Evolutionary conservation across 352 stramenopile genomes (phyloP).

Genomic region (Peronospora tabacina): DNA sequence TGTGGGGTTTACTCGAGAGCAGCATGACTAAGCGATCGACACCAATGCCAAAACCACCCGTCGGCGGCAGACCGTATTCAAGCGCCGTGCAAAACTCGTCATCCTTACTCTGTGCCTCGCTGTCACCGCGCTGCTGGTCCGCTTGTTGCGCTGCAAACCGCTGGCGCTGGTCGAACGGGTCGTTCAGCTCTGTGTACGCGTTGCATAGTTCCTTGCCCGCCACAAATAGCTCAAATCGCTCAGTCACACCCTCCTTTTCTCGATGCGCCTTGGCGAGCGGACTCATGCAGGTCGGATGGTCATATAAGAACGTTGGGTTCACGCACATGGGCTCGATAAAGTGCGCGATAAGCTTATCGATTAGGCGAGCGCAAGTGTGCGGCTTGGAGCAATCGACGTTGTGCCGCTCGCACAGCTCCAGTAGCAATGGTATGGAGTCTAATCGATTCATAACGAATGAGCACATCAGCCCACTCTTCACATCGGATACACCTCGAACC

Average conservation of each 20-base stretch:
- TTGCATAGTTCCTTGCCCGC: constrained; percentile 94
- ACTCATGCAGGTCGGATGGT: constrained; percentile 97
- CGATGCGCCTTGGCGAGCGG: constrained; percentile 92
- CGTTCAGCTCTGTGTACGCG: constrained; percentile 99
- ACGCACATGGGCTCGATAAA: constrained; percentile 92
- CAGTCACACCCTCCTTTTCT: constrained; percentile 89
- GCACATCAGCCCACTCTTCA: not conserved
- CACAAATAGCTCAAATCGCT: constrained; percentile 98
- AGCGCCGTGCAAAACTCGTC: constrained; percentile 96
- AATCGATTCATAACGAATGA: not conserved
- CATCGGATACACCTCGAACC: not conserved
- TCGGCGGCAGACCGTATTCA: constrained; percentile 96
- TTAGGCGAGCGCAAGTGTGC: constrained; percentile 91
- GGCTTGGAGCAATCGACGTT: constrained; percentile 88
- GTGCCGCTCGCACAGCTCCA: constrained; percentile 83
- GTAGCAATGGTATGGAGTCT: constrained; percentile 67
- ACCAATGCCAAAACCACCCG: constrained; percentile 94
- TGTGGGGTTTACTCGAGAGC: constrained; percentile 96
- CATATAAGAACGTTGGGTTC: constrained; percentile 97
- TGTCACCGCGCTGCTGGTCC: constrained; percentile 71
- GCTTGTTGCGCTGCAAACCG: constrained; percentile 92
- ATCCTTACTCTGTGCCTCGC: constrained; percentile 90
- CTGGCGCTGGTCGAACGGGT: constrained; percentile 94
- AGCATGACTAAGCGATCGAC: constrained; percentile 99
- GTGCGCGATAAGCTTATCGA: constrained; percentile 97